phyloP scores from a whole-genome alignment of 768 basidiomycete species.

The Lactarius deliciosus region DNA sequence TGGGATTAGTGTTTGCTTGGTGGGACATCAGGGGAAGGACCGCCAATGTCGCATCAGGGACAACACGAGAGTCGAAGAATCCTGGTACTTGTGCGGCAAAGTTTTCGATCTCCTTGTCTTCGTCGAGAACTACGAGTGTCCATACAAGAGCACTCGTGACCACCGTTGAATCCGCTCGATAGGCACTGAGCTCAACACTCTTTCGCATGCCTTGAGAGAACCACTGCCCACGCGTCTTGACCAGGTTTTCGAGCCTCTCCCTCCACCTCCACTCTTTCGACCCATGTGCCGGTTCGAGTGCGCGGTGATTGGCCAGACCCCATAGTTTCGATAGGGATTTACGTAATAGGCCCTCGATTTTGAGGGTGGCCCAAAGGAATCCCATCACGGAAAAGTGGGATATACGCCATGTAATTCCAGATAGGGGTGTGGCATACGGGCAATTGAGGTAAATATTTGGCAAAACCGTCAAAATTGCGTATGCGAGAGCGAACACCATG shows the following conservation, averaged over 20 bases:
- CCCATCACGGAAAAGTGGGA: neutral
- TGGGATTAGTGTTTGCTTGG: neutral
- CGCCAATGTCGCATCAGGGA: neutral
- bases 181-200: neutral
- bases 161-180: neutral
- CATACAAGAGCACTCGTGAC: neutral
- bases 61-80: neutral
- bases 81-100: neutral
- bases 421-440: slow-evolving; percentile 10
- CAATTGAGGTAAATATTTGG: neutral
- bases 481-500: neutral
- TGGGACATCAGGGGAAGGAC: neutral
- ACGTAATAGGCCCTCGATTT: neutral
- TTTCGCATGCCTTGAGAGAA: neutral
- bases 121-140: neutral
- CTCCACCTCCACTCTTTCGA: neutral
- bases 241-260: neutral
- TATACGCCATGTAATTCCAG: neutral
- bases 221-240: neutral
- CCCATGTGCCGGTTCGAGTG: neutral
- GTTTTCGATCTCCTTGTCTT: neutral
- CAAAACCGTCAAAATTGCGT: neutral
- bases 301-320: neutral
- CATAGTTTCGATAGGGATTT: too few relatives aligned
- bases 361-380: neutral